Base-by-base conservation (phyloP, 495 filamentous ascomycete genomes). In the Talaromyces thailandensis region DNA sequence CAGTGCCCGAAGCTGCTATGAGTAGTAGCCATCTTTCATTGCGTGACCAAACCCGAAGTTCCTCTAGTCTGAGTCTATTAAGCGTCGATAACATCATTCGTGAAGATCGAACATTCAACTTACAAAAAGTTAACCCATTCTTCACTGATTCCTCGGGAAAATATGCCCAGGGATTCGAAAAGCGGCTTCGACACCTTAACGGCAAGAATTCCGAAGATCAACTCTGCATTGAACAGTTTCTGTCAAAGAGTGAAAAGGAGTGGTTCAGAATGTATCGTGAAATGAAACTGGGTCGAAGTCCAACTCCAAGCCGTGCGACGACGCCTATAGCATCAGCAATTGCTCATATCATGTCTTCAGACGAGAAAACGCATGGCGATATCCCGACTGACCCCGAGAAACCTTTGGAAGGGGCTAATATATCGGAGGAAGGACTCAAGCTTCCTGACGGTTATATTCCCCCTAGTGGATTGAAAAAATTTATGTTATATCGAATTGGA, bases 111-210 rank as follows among this genome's bases (percentile, higher is more conserved):
- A 78, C 85, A 64, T 83, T 82, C 66, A 75, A 80, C 66, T 77
- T 88, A 25, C 85, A 88, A 64, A 81, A 86, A 63, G 82, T 87
- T 18, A 82, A 86, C 63, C 85, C 84, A 26, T 85, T 82, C 73
- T 89, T 89, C 73, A 87, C 81, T n/a, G 86, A 89, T 68, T 76
- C 80, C 5, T 81, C 76, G 25, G 83, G 83, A 14, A 66, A 79
- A 26, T 88, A 83, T 70, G 81, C 82, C 24, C 70, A 76, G 25
- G 73, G 73, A 43, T 89, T 87, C 62, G 78, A 83, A 55, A 71
- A 76, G 67, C 76, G 81, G 64, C 76, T 84, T 4, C 76, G 81
- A 1, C 63, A 69, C 18, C 73, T 88, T 12, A 81, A 79, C 25
- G 78, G 75, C 48, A 79, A 79, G 56, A 84, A 76, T 56, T 86